Evolutionary conservation across 73 alveolate genomes (phyloP).

Genomic region (Tetrahymena elliotti): DNA sequence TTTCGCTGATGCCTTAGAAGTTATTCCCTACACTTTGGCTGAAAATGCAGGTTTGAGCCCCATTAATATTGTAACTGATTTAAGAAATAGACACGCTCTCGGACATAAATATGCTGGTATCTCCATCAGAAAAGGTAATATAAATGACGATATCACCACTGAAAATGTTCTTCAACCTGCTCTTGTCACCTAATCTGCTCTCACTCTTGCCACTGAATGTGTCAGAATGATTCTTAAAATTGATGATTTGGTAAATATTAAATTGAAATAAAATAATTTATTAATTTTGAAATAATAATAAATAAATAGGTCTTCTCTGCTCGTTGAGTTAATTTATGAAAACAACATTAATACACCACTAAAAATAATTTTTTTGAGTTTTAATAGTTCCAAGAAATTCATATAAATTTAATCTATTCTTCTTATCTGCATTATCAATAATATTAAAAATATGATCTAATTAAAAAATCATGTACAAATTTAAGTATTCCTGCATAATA

Average conservation of each 20-base stretch:
- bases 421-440: not conserved
- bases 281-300: not conserved
- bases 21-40: conserved; percentile 97
- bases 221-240: conserved; percentile 98
- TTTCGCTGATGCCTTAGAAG: conserved; percentile 94
- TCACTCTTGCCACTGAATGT: conserved; percentile 96
- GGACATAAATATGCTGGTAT: conserved; percentile 92
- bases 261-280: not conserved
- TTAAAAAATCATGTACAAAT: not conserved
- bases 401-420: not conserved
- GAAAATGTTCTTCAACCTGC: conserved; percentile 98
- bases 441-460: not conserved
- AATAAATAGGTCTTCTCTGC: not conserved
- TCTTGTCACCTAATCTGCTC: conserved; percentile 94
- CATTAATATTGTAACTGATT: conserved; percentile 92
- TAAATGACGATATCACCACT: conserved; percentile 85
- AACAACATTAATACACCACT: not conserved
- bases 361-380: not conserved
- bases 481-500: not conserved
- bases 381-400: not conserved
- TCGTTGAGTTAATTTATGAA: not conserved
- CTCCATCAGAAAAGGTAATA: conserved; percentile 82
- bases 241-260: conserved; percentile 88
- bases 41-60: conserved; percentile 99
- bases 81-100: conserved; percentile 90